Evolutionary conservation across 495 filamentous ascomycete genomes (phyloP).

Genomic region (Terfezia claveryi): DNA sequence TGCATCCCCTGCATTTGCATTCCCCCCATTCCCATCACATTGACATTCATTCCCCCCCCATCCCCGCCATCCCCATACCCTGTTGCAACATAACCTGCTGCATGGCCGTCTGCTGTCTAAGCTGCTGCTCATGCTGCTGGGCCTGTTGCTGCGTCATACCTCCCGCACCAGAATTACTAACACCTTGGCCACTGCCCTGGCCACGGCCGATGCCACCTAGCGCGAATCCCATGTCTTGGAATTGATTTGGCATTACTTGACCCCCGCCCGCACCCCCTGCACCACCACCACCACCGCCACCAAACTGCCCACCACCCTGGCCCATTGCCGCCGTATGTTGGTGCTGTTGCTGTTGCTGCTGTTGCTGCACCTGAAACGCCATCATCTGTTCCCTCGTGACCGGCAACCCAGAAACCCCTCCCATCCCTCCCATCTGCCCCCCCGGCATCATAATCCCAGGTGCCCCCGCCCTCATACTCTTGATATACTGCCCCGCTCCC

Average conservation of each 20-base stretch:
- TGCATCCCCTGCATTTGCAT: too few species aligned
- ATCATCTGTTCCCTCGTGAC: constrained; percentile 5
- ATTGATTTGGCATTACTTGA: constrained; percentile 1
- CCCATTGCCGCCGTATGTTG: too few species aligned
- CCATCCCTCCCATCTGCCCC: constrained; percentile 8
- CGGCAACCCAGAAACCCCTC: constrained; percentile 1
- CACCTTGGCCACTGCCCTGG: background rate
- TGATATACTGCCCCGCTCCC: background rate
- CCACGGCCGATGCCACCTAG: background rate
- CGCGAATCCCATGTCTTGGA: background rate
- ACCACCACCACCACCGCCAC: background rate
- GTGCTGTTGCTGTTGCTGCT: constrained; percentile 4
- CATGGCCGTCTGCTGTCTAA: constrained; percentile 5
- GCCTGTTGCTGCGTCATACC: background rate
- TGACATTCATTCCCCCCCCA: background rate
- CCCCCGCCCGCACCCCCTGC: constrained; percentile 6
- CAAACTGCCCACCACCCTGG: too few species aligned
- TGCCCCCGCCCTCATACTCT: background rate
- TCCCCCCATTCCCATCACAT: too few species aligned
- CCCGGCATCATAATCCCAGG: background rate
- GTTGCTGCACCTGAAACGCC: constrained; percentile 5
- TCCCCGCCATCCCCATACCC: constrained; percentile 10
- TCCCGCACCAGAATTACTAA: background rate
- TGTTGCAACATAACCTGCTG: constrained; percentile 6
- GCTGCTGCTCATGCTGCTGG: constrained; percentile 1